Conservation (phyloP, 176 grass and related monocot genomes). For the Bromus sterilis region DNA sequence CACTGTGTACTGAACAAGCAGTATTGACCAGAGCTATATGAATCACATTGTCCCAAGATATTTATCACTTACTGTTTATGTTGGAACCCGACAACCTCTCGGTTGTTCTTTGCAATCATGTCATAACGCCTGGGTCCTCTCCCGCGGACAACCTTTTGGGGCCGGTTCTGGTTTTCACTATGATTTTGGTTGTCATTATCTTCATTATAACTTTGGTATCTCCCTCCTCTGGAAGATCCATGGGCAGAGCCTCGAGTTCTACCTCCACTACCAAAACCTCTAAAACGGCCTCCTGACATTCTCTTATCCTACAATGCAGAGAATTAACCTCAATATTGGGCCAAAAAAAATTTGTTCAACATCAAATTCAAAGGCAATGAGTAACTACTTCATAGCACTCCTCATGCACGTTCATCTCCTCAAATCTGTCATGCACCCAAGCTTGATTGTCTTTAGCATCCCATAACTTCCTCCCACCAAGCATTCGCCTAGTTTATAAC, state of each 20-base stretch:
- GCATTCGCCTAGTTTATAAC: constrained; percentile 48
- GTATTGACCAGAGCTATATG: background rate
- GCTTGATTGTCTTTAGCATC: constrained; percentile 84
- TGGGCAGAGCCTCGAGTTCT: constrained; percentile 35
- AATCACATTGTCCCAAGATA: constrained; percentile 2
- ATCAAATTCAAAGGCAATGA: constrained; percentile 9
- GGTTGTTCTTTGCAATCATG: constrained; percentile 46
- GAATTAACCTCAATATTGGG: constrained; percentile 4
- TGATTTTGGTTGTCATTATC: constrained; percentile 25
- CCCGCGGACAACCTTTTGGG: constrained; percentile 55
- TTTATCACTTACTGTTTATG: constrained; percentile 62
- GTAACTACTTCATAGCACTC: constrained; percentile 35
- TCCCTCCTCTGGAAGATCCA: constrained; percentile 55
- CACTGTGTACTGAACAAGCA: background rate
- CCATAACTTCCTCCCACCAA: constrained; percentile 80
- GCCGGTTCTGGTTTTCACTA: constrained; percentile 32
- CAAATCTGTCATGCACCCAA: constrained; percentile 91
- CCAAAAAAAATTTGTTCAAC: constrained; percentile 3
- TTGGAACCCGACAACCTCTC: constrained; percentile 44
- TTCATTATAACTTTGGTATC: constrained; percentile 41
- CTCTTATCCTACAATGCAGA: constrained; percentile 37
- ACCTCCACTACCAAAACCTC: constrained; percentile 48
- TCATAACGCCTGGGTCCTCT: constrained; percentile 87
- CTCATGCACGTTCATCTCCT: constrained; percentile 87
- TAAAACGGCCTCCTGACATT: constrained; percentile 55